Evolutionary conservation across 169 alveolate genomes (phyloP), one percentile per base, ranked within the genome.

Genomic region (Plasmodium blacklocki): DNA sequence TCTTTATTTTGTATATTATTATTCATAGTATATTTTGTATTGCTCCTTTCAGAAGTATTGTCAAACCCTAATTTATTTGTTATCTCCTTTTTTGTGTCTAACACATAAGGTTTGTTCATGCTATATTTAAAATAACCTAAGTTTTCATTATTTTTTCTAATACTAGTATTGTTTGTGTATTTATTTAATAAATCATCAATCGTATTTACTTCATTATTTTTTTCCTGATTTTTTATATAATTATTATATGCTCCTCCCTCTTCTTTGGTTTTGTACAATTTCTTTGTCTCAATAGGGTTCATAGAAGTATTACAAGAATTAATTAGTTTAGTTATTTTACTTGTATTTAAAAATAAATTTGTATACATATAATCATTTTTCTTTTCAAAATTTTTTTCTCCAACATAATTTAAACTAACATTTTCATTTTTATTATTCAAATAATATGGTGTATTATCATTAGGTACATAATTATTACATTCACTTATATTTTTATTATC

Each of bases 331-430:
- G 71, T 66, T 49, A 15, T 50, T 8, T 66, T 52, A 67, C 58
- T 67, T 15, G 78, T 8, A 11, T 54, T 39, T 23, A 21, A 12
- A 14, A 47, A 21, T 26, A 71, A 67, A 80, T 80, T 80, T 26
- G 62, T 67, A 49, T 67, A 68, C 49, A 50, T 19, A 39, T 39
- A 39, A 39, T 39, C 47, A 5, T 54, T 23, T 21, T 47, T 76
- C 21, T 56, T 80, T 26, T 80, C 83, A 68, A 54, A 72, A 54
- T 80, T 80, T 49, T 80, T 59, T 7, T 2, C 21, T 39, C 21
- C 15, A 49, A 23, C 39, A 60, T 67, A 67, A 26, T 54, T 66
- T 39, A 19, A 29, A 26, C 54, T 39, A 14, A 52, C 18, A 67
- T 15, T 18, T 26, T 72, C 58, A 54, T 80, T 68, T 7, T 60